A percentile compares a stretch with the other conserved stretches of the same genome.
phyloP scores from a whole-genome alignment of 768 basidiomycete species.

The Hericium erinaceus region DNA sequence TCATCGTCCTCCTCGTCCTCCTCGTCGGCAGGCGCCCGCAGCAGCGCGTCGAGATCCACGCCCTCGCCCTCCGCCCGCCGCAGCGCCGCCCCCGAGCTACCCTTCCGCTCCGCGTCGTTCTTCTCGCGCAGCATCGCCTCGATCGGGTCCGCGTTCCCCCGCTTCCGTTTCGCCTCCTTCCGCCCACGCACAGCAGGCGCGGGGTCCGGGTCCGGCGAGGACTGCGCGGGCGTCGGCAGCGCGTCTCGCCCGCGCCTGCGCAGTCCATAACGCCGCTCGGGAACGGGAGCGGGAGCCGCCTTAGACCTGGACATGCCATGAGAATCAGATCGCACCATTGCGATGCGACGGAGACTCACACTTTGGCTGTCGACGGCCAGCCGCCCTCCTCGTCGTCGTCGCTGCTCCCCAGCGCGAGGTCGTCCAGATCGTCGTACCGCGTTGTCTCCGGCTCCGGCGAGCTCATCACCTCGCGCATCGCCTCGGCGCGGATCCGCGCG shows the following conservation, averaged over 20 bases:
- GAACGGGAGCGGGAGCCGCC: neutral
- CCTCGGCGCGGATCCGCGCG: constrained; percentile 40
- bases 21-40: constrained; percentile 4
- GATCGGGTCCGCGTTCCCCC: constrained; percentile 3
- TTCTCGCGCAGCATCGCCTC: constrained; percentile 12
- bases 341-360: neutral
- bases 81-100: constrained; percentile 10
- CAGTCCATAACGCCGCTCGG: neutral
- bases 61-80: constrained; percentile 6
- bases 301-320: neutral
- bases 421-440: constrained; percentile 28
- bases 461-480: constrained; percentile 25
- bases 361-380: neutral
- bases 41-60: neutral
- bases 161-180: neutral
- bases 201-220: neutral
- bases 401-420: constrained; percentile 19
- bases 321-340: neutral
- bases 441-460: constrained; percentile 36
- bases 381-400: constrained; percentile 46
- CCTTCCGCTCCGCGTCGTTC: constrained; percentile 6
- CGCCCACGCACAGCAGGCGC: neutral
- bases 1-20: constrained; percentile 3
- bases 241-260: neutral
- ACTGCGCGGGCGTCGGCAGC: neutral